These are phyloP conservation scores for Backusella psychrophila DNA, from an alignment of 192 early-diverging fungal species.

Conservation along the genomic window DNA sequence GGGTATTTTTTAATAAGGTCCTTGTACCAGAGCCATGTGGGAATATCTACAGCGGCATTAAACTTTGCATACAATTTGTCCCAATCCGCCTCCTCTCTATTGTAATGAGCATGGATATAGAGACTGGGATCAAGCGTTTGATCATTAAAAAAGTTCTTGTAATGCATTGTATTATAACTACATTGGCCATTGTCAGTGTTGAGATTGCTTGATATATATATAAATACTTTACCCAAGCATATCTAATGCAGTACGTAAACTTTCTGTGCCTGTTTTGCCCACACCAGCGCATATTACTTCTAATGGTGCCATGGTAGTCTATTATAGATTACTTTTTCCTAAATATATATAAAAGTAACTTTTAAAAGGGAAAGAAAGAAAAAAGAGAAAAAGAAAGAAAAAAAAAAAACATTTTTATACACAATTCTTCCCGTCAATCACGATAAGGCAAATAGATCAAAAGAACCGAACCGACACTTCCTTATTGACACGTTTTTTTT, in stretches of 20 bases:
- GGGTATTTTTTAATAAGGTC: constrained; percentile 21
- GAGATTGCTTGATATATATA: no score
- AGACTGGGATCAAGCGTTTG: neutral
- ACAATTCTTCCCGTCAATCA: neutral
- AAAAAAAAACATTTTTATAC: neutral
- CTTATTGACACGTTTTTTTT: neutral
- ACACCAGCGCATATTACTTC: constrained; percentile 21
- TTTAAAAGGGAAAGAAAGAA: neutral
- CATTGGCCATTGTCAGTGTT: neutral
- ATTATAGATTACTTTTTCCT: neutral
- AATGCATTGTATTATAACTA: constrained; percentile 21
- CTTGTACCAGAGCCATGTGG: constrained; percentile 17
- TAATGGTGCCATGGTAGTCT: constrained; percentile 15
- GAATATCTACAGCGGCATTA: constrained; percentile 20
- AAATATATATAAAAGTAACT: neutral
- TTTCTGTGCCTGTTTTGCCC: constrained; percentile 26
- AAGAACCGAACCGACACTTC: neutral
- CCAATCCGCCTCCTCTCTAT: constrained; percentile 17
- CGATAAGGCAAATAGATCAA: neutral
- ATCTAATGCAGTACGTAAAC: constrained; percentile 21
- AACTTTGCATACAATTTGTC: constrained; percentile 4
- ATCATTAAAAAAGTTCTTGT: constrained; percentile 13
- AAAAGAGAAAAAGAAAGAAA: no score
- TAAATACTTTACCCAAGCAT: constrained; percentile 17
- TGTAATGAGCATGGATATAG: neutral